Percentiles rank a stretch among this genome's conserved stretches.
Conservation (phyloP, 345 rosid species). For the Linum tenue region DNA sequence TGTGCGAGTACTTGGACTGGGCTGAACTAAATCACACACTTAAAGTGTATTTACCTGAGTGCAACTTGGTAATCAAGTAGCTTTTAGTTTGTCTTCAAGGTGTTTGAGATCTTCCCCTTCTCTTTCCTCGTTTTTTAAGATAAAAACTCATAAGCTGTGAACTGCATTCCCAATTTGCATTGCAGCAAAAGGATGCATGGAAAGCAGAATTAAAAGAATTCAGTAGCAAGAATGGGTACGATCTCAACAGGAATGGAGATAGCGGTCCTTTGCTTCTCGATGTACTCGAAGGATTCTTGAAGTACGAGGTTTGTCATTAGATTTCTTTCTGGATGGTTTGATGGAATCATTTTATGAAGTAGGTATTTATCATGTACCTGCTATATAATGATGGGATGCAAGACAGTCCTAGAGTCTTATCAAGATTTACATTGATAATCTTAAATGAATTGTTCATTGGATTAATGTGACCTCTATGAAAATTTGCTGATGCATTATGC, state of each 20-base stretch:
- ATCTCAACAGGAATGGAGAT: slow-evolving; percentile 77
- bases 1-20: slow-evolving; percentile 96
- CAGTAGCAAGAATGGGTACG: slow-evolving; percentile 68
- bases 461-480: too few relatives aligned
- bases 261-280: slow-evolving; percentile 73
- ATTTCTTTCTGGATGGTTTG: background rate
- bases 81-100: slow-evolving; percentile 12
- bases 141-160: slow-evolving; percentile 4
- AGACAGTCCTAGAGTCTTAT: background rate
- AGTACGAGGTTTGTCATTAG: slow-evolving; percentile 48
- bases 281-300: slow-evolving; percentile 91
- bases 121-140: slow-evolving; percentile 1
- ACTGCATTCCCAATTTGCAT: slow-evolving; percentile 8
- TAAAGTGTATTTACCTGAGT: slow-evolving; percentile 86
- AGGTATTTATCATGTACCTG: too few relatives aligned
- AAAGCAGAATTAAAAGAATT: slow-evolving; percentile 80
- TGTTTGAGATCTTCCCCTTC: slow-evolving; percentile 1
- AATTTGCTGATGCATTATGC: background rate
- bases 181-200: slow-evolving; percentile 86
- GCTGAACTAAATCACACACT: slow-evolving; percentile 81
- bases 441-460: too few relatives aligned
- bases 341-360: too few relatives aligned
- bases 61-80: slow-evolving; percentile 85
- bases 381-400: background rate
- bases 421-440: background rate